Evolutionary conservation across 2,329 filamentous ascomycete species (phyloP), one percentile per base, ranked within the genome.

Genomic region (Saccharata proteae): DNA sequence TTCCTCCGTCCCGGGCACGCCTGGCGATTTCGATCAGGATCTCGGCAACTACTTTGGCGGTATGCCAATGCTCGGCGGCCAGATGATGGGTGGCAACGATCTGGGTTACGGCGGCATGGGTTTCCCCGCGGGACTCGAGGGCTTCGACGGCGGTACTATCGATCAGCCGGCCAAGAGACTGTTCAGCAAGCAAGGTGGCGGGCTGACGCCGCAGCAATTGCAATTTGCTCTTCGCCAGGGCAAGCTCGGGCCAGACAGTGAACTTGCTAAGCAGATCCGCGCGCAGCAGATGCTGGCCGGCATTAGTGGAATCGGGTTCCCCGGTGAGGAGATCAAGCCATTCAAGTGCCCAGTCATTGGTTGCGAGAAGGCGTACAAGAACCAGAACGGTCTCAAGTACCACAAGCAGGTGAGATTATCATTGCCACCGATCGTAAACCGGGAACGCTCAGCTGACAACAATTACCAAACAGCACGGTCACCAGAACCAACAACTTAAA

Each of bases 321-420:
- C 51, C 22, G 50, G 79, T 11, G 88, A 96, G 52, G 88, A 98
- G 53, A 84, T 92, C 48, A 98, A 96, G 60, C 90, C 90, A 0
- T 98, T 93, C 67, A 82, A 86, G 54, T 98, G 90, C 49, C 90
- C 90, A 2, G 90, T 98, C 30, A 93, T 98, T 53, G 90, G 90
- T 5, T 98, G 90, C 50, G 90, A 96, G 57, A 98, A 98, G 66
- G 88, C 90, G 0, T 98, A 98, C 64, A 98, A 98, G 69, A 98
- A 98, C 56, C 90, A 96, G 55, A 98, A 98, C 45, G 90, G 90
- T 29, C 67, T 98, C 35, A 98, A 96, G 72, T 98, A 84, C 47
- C 75, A 80, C 59, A 79, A 79, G 60, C 64, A 69, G 50, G 70
- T 73, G 61, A 58, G 68, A 62, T 38, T 28, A 13, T n/a, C 19